Evolutionary conservation across 2,329 filamentous ascomycete species (phyloP).

Genomic region (Paracamarosporium sp.): DNA sequence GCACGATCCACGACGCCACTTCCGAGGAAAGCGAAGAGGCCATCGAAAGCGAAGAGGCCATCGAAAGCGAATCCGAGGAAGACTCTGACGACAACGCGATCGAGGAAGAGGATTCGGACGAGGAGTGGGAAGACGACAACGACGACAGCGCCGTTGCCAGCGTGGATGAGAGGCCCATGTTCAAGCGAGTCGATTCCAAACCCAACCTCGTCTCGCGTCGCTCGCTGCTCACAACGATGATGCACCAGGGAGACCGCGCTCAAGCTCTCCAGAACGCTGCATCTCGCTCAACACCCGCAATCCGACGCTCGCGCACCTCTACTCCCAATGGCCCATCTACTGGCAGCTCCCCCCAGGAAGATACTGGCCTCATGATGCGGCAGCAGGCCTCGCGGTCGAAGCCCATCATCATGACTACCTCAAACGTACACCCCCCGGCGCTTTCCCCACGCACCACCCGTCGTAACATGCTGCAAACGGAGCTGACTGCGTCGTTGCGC

Average conservation of each 20-base stretch:
- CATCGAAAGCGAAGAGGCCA: slow-evolving; percentile 65
- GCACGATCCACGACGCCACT: slow-evolving; percentile 65
- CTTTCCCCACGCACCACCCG: slow-evolving; percentile 91
- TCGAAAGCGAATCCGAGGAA: slow-evolving; percentile 65
- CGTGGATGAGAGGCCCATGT: slow-evolving; percentile 78
- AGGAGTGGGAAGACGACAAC: slow-evolving; percentile 67
- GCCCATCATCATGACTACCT: slow-evolving; percentile 77
- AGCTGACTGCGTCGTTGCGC: slow-evolving; percentile 90
- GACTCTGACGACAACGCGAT: slow-evolving; percentile 65
- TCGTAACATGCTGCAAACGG: slow-evolving; percentile 93
- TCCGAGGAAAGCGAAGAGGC: slow-evolving; percentile 65
- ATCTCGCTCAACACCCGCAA: slow-evolving; percentile 60
- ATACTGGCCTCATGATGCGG: slow-evolving; percentile 65
- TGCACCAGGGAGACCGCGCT: slow-evolving; percentile 79
- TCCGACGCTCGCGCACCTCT: slow-evolving; percentile 67
- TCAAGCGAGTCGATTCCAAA: slow-evolving; percentile 89
- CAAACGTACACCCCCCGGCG: slow-evolving; percentile 73
- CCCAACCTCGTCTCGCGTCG: slow-evolving; percentile 83
- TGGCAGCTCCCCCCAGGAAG: slow-evolving; percentile 62
- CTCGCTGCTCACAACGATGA: slow-evolving; percentile 87
- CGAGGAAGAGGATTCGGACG: slow-evolving; percentile 66
- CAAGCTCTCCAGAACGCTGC: slow-evolving; percentile 73
- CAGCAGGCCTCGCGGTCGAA: slow-evolving; percentile 71
- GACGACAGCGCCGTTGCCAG: slow-evolving; percentile 84
- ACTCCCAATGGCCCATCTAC: slow-evolving; percentile 73